Evolutionary conservation across 129 eudicot genomes (phyloP).

Genomic region (Daucus carota): DH1_v3.0 NC_030383.2:11198501-11199000

Average conservation of each 20-base stretch:
- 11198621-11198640: not conserved
- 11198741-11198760: not conserved
- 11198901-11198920: conserved; percentile 97
- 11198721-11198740: not conserved
- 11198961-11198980: not conserved
- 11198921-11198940: conserved; percentile 64
- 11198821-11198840: conserved; percentile 73
- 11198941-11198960: conserved; percentile 2
- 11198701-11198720: not conserved
- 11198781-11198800: conserved; percentile 94
- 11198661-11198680: not conserved
- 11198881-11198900: conserved; percentile 96
- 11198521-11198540: conserved; percentile 9
- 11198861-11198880: conserved; percentile 56
- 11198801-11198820: conserved; percentile 92
- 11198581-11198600: not conserved
- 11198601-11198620: not conserved
- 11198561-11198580: not conserved
- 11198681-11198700: not conserved
- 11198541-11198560: not conserved
- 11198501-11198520: conserved; percentile 98
- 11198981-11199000: not conserved
- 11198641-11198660: not conserved
- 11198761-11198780: conserved; percentile 91
- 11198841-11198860: conserved; percentile 79